Base-by-base conservation (phyloP, 2,329 filamentous ascomycete species). In the Sporothrix humicola region DNA sequence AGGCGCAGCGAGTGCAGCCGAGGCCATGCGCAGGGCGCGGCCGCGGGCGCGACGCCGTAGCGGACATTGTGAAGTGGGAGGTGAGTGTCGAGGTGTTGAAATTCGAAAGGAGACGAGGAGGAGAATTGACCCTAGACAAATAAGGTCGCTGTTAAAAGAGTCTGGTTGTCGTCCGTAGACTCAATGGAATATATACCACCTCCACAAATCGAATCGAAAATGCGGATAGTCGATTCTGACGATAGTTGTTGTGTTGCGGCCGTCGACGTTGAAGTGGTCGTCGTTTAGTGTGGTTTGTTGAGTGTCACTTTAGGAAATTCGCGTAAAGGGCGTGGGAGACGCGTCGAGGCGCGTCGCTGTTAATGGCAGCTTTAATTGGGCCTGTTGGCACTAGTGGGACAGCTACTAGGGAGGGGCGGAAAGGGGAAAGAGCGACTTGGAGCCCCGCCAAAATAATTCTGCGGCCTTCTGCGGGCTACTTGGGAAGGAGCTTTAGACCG, bases 1-100 rank as follows among this genome's bases (percentile, higher is more conserved):
- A 98, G 76, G 92, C 89, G 77, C 97, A 90, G 78, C 91, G 94
- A 2, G 97, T 98, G 73, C 90, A 89, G 76, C 97, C 97, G 72
- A 93, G 91, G 2, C 94, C 95, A 82, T 99, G 89, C 8, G 89
- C 89, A n/a, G 91, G 91, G 75, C 91, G 86, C 73, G 89, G 88
- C 79, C 90, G 86, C 66, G 90, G 85, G 77, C 88, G 87, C 31
- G 81, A 81, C 66, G 83, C 79, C 82, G 48, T 20, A n/a, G 50
- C 50, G 46, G 72, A 52, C 73, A 72, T 73, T 17, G 59, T 13
- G 58, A 52, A 26, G 31, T 37, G 31, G 31, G 1, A 63, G 71
- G 17, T 31, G 56, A 26, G n/a, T 59, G 9, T 8, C 54, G 2
- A 59, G 5, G 31, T 37, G 31, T 37, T 7, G 10, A 68, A 48